Base-by-base conservation (phyloP, 148 eudicot genomes). In the Chenopodium quinoa region DNA sequence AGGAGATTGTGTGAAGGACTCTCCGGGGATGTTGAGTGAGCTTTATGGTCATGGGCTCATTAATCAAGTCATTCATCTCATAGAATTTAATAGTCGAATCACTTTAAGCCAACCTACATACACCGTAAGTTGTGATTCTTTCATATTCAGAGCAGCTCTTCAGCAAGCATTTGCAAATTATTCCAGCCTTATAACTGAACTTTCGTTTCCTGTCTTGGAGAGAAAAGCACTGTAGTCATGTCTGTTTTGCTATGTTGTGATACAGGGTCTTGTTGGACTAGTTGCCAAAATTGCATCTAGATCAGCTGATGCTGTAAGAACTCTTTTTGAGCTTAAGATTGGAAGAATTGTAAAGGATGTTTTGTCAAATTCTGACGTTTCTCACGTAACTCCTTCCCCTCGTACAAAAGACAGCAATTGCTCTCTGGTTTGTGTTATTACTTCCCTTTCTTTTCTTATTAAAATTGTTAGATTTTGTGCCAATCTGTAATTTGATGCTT, bases 261-360 rank as follows among this genome's bases (percentile, higher is more conserved):
- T 82, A 64, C 86, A 95, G 97, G 94, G 97, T 75, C 86, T 96
- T 80, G 82, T 96, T 79, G 94, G 92, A 79, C 83, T 92, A 79
- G 93, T 93, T 79, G 90, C 93, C 67, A 92, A 89, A 87, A 89
- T 96, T 82, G 93, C 94, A 52, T 85, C 97, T 83, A 93, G 95
- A 56, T 96, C 98, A 83, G 80, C 86, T 77, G 84, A 90, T 79
- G 99, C 95, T 84, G 86, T 91, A 79, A 89, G 82, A 82, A 91
- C 85, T 75, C 93, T 96, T 75, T 90, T 89, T 82, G 95, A 96
- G 82, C 94, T 90, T 62, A 83, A 89, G 71, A 88, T 96, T 82
- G 94, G 97, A 78, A 87, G 84, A 81, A 85, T 87, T 71, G 58
- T 88, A 72, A 92, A 91, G 88, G 98, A 90, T 56, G 83, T 89